phyloP scores from a whole-genome alignment of 768 basidiomycete genomes.

The Pulveroboletus sp. region DNA sequence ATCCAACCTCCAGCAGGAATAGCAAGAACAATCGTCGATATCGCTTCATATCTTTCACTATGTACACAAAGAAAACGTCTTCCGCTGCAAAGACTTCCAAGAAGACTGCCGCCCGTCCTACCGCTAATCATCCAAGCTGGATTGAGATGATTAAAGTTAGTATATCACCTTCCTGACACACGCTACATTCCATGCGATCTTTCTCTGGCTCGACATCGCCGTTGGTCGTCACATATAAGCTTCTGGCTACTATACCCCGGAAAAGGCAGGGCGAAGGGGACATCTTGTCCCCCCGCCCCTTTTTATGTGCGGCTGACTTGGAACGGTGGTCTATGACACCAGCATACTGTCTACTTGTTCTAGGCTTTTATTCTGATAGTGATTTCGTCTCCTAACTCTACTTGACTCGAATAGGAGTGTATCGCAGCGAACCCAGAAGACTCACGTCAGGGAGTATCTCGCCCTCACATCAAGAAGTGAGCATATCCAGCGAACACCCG shows the following conservation, averaged over 20 bases:
- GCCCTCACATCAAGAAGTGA: slow-evolving; percentile 91
- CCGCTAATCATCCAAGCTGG: slow-evolving; percentile 46
- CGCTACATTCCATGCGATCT: slow-evolving; percentile 12
- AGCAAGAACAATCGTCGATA: slow-evolving; percentile 15
- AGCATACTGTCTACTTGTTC: slow-evolving; percentile 1
- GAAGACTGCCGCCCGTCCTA: slow-evolving; percentile 31
- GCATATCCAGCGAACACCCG: slow-evolving; percentile 24
- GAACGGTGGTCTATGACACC: slow-evolving; percentile 3
- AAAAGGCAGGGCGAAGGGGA: slow-evolving; percentile 42
- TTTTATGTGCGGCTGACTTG: slow-evolving; percentile 12
- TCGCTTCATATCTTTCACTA: slow-evolving; percentile 19
- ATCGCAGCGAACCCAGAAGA: slow-evolving; percentile 71
- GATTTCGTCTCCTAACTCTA: slow-evolving; percentile 18
- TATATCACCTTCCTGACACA: slow-evolving; percentile 11
- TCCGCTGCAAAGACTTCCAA: slow-evolving; percentile 40
- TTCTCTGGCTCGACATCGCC: slow-evolving; percentile 2
- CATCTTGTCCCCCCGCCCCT: slow-evolving; percentile 11
- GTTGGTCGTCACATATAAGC: slow-evolving; percentile 7
- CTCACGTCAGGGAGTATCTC: slow-evolving; percentile 78
- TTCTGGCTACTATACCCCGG: slow-evolving; percentile 9
- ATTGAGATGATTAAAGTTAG: slow-evolving; percentile 80
- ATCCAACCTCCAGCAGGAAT: slow-evolving; percentile 9
- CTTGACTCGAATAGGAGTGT: slow-evolving; percentile 60
- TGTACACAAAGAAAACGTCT: slow-evolving; percentile 43
- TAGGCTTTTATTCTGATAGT: slow-evolving; percentile 5